phyloP scores from a whole-genome alignment of 2,329 filamentous ascomycete genomes.

The Ustulina deusta region DNA sequence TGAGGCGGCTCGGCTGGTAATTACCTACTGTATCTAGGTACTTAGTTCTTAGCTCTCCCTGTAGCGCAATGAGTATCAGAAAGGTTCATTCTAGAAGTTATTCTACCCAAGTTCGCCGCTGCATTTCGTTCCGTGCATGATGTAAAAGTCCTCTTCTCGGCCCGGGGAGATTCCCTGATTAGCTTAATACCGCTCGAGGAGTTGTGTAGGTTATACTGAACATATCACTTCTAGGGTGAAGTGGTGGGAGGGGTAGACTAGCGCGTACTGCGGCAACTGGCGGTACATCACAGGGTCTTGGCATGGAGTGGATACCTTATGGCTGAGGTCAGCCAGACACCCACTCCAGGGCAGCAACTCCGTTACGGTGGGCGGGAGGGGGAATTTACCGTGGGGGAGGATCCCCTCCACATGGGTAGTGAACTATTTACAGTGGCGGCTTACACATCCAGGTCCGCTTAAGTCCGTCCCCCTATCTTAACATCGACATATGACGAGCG shows the following conservation, averaged over 20 bases:
- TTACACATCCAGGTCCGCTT: neutral
- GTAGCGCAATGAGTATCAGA: neutral
- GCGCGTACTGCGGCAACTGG: neutral
- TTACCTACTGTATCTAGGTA: neutral
- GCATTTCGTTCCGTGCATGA: neutral
- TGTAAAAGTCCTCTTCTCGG: neutral
- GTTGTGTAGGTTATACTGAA: neutral
- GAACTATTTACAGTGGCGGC: neutral
- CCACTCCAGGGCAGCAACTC: neutral
- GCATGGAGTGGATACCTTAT: neutral
- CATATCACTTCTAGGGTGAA: neutral
- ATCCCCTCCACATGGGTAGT: neutral
- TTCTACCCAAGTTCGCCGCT: no score
- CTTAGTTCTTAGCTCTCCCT: neutral
- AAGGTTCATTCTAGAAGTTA: neutral
- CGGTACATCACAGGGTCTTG: no score
- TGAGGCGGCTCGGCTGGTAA: conserved; percentile 3
- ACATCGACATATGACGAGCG: neutral
- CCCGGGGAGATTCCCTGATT: neutral
- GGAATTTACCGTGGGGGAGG: conserved; percentile 13
- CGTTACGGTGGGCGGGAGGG: conserved; percentile 1
- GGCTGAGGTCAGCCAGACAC: conserved; percentile 20
- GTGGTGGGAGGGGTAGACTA: neutral
- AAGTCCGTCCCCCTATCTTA: neutral
- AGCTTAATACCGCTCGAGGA: neutral